Evolutionary conservation across 306 rosid species (phyloP), one percentile per base, ranked within the genome.

Genomic region (Psophocarpus tetragonolobus): DNA sequence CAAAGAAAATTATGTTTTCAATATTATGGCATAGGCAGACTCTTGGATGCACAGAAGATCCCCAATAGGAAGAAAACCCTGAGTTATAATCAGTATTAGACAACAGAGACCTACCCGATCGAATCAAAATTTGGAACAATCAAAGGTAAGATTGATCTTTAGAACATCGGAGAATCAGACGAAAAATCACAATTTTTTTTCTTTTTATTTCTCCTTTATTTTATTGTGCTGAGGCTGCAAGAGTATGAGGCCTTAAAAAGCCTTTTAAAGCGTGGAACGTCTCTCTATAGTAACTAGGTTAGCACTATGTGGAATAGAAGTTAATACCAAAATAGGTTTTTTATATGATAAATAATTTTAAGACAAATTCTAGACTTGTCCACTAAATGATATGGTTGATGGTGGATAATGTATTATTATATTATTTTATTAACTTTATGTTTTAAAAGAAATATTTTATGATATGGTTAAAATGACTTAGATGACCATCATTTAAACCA

Each of bases 81-180:
- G 68, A 77, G 20, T 10, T 67, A 32, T 58, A 80, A 72, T 73
- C 84, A 61, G 80, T 67, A 64, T 20, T 42, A 5, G 45, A 86
- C 32, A 80, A 88, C 86, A 81, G 82, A 85, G 45, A 86, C 86
- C 47, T 77, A 88, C 91, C 91, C 38, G 91, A 85, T 85, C 64
- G 58, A 60, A 76, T 74, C 54, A 72, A 77, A 76, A 60, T 80
- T 63, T 81, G 68, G 38, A 86, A 81, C 27, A 91, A 90, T 87
- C 92, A 83, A 62, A 83, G 79, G 74, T 39, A 82, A 23, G 82
- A 79, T 78, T 80, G 84, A 82, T 79, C 83, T 87, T 87, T 78
- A 80, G 85, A 91, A 77, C 88, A 87, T 84, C 77, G 80, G 77
- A 85, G 84, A 81, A 85, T 89, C 86, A 88, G 79, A 81, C 42